phyloP scores from a whole-genome alignment of 2,329 filamentous ascomycete species.

The Cercospora sojina region DNA sequence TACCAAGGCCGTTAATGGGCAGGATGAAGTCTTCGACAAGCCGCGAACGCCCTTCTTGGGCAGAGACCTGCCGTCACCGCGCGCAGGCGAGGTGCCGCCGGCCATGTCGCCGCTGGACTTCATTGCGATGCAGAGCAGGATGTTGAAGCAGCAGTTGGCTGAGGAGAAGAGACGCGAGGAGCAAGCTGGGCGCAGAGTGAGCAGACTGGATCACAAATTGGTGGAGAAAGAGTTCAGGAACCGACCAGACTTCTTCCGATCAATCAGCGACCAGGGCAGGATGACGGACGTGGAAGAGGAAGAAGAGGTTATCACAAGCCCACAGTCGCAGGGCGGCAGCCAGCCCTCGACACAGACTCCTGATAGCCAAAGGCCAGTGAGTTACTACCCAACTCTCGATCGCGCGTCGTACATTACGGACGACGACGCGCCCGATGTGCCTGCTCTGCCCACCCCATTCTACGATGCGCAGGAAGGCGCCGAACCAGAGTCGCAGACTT shows the following conservation, averaged over 20 bases:
- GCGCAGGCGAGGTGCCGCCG: slow-evolving; percentile 67
- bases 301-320: slow-evolving; percentile 48
- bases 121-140: slow-evolving; percentile 85
- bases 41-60: slow-evolving; percentile 32
- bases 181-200: slow-evolving; percentile 72
- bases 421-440: slow-evolving; percentile 18
- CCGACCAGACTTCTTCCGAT: slow-evolving; percentile 76
- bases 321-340: slow-evolving; percentile 15
- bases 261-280: slow-evolving; percentile 58
- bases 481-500: slow-evolving; percentile 12
- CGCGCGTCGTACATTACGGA: slow-evolving; percentile 25
- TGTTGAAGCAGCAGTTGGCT: slow-evolving; percentile 59
- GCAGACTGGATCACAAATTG: slow-evolving; percentile 78
- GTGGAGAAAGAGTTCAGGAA: slow-evolving; percentile 78
- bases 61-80: slow-evolving; percentile 49
- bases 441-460: slow-evolving; percentile 27
- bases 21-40: slow-evolving; percentile 26
- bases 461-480: slow-evolving; percentile 30
- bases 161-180: slow-evolving; percentile 73
- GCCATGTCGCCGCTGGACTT: slow-evolving; percentile 93
- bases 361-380: slow-evolving; percentile 39
- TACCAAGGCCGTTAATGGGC: not conserved
- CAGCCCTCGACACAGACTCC: slow-evolving; percentile 20
- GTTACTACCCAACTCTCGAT: slow-evolving; percentile 38
- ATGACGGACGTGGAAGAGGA: slow-evolving; percentile 41